Evolutionary conservation across 805 yeast genomes (phyloP).

Genomic region (Brettanomyces naardenensis): DNA sequence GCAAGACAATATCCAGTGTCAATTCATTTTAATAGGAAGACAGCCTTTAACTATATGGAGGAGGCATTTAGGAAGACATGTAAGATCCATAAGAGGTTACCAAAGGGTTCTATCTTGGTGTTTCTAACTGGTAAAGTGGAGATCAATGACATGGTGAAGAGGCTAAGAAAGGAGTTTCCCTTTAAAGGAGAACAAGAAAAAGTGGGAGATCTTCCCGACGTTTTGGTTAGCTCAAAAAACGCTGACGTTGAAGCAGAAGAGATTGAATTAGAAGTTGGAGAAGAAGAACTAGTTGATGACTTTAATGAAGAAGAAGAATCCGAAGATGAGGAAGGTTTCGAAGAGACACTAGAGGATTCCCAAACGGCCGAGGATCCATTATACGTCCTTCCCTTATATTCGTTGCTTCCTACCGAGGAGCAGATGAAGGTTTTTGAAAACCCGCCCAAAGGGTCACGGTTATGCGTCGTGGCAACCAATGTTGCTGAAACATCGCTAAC

Average conservation of each 20-base stretch:
- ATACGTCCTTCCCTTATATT: conserved; percentile 86
- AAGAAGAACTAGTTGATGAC: conserved; percentile 30
- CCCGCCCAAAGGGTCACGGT: conserved; percentile 79
- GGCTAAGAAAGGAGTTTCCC: conserved; percentile 63
- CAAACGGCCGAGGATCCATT: conserved; percentile 72
- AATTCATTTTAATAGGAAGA: conserved; percentile 77
- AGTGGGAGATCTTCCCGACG: conserved; percentile 29
- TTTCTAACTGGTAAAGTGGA: conserved; percentile 95
- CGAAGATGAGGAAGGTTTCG: conserved; percentile 58
- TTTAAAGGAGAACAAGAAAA: conserved; percentile 24
- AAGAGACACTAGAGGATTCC: conserved; percentile 63
- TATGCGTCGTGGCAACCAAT: conserved; percentile 93
- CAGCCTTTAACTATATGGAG: conserved; percentile 70
- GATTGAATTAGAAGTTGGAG: conserved; percentile 51
- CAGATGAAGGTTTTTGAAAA: conserved; percentile 87
- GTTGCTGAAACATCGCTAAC: conserved; percentile 97
- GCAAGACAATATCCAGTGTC: conserved; percentile 95
- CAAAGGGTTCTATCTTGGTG: conserved; percentile 89
- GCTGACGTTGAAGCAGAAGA: conserved; percentile 84
- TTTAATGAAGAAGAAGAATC: conserved; percentile 41
- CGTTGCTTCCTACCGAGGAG: conserved; percentile 86
- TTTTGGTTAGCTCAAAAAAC: conserved; percentile 46
- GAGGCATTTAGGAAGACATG: conserved; percentile 81
- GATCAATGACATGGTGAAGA: conserved; percentile 67
- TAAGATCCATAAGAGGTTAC: conserved; percentile 78